Evolutionary conservation across 495 filamentous ascomycete species (phyloP), one percentile per base, ranked within the genome.

Genomic region (Penicillium egyptiacum): DNA sequence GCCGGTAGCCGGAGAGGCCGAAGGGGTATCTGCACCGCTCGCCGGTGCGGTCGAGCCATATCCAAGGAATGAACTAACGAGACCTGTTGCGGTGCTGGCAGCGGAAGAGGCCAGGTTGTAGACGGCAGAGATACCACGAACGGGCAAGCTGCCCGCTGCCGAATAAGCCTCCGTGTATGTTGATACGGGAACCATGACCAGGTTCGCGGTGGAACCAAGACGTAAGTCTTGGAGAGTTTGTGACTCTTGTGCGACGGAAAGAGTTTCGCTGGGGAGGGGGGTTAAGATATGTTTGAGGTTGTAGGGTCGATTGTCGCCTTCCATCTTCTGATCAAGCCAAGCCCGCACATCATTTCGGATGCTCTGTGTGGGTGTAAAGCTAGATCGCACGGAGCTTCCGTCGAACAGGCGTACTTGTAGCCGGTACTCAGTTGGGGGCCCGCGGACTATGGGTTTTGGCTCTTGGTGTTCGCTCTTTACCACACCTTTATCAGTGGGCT

Each of bases 341-440:
- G 78, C 61, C 4, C 93, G 81, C 3, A 98, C 88, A 39, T 89
- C 82, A 6, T 64, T 73, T 11, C 74, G 67, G n/a, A 97, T 79
- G 14, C 83, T 89, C 11, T 83, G 76, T 1, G 74, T 75, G 44
- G 84, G 81, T 0, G 81, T 72, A 67, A 98, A 96, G 20, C 80
- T 85, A 25, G 76, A 77, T 30, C 90, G 85, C 46, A 97, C 82
- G 14, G 83, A 90, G 30, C 83, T 83, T 12, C 93, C 93, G 66
- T 96, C 91, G 40, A 96, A 88, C 0, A 96, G 76, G 2, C 93
- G 85, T 40, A 96, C 83, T 62, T 94, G 92, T 6, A 98, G 70
- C 12, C 88, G 82, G 59, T 75, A 78, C 50, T 77, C 61, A n/a
- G 50, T 65, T 22, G 73, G 75, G 12, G 70, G 67, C 19, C 59